These are phyloP conservation scores for Phoma sp. DNA, from an alignment of 2,329 filamentous ascomycete species.

Conservation along the genomic window DNA sequence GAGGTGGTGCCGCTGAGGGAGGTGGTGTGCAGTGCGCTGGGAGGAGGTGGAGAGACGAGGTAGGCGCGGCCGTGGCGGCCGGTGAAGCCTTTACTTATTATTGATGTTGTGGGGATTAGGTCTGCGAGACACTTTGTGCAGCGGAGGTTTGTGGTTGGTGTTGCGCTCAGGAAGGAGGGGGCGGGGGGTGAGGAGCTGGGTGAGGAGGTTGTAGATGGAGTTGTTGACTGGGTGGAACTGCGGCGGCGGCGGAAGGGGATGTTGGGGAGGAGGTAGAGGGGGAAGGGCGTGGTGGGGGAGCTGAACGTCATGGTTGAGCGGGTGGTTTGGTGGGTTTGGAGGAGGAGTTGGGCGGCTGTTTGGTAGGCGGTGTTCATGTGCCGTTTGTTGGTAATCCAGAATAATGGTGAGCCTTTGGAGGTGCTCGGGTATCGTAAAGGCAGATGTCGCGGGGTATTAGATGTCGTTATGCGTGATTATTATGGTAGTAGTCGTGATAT, in stretches of 20 bases:
- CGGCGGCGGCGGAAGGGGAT: constrained; percentile 52
- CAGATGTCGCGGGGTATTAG: neutral
- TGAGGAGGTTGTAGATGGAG: constrained; percentile 23
- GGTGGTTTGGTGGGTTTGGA: neutral
- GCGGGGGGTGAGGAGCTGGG: constrained; percentile 29
- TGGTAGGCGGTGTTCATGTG: neutral
- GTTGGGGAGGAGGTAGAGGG: constrained; percentile 49
- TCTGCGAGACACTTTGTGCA: constrained; percentile 67
- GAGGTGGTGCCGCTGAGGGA: too few relatives aligned
- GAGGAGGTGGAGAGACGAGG: constrained; percentile 60
- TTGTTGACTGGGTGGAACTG: constrained; percentile 47
- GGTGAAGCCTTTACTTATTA: constrained; percentile 71
- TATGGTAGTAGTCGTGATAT: constrained; percentile 3
- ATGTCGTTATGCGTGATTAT: constrained; percentile 7
- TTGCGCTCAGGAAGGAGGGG: constrained; percentile 34
- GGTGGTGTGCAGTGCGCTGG: too few relatives aligned
- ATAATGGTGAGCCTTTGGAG: neutral
- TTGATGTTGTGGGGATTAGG: constrained; percentile 65
- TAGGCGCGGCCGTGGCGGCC: constrained; percentile 70
- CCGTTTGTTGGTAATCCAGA: neutral
- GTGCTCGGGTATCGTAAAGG: neutral
- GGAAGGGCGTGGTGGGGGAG: constrained; percentile 50
- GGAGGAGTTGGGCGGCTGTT: neutral
- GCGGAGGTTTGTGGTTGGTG: constrained; percentile 61
- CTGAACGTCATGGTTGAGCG: constrained; percentile 2